Conservation (phyloP, 2,329 filamentous ascomycete genomes). For the Aspergillus fijiensis region DNA sequence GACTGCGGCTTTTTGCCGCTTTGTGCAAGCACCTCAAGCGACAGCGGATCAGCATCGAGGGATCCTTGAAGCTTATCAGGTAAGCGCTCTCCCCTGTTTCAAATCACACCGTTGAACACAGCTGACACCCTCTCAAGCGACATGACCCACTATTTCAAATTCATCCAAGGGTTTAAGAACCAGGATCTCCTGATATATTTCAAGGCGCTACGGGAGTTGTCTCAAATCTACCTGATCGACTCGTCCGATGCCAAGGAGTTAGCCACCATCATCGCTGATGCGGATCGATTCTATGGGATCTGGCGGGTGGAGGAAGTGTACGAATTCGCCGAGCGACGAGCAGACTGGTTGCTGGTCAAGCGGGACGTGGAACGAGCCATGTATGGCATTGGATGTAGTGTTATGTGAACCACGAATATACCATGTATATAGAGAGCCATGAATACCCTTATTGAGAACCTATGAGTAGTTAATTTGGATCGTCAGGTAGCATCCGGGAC, state of each 20-base stretch:
- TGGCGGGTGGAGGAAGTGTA: conserved; percentile 96
- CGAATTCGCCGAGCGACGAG: conserved; percentile 89
- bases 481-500: background rate
- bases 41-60: conserved; percentile 85
- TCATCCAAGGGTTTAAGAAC: conserved; percentile 78
- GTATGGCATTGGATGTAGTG: conserved; percentile 85
- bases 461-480: background rate
- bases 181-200: conserved; percentile 85
- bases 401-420: conserved; percentile 64
- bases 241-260: conserved; percentile 86
- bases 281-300: conserved; percentile 83
- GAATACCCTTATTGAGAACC: conserved; percentile 9
- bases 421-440: conserved; percentile 12
- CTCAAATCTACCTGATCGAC: conserved; percentile 93
- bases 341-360: conserved; percentile 92
- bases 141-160: conserved; percentile 90
- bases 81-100: conserved; percentile 29
- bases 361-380: conserved; percentile 90
- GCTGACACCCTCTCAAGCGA: conserved; percentile 57
- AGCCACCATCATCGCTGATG: conserved; percentile 90
- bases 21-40: conserved; percentile 97
- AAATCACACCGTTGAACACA: background rate
- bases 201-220: conserved; percentile 83
- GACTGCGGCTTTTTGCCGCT: conserved; percentile 83
- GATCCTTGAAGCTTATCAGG: conserved; percentile 85